A percentile compares a stretch with the other conserved stretches of the same genome.
These are phyloP conservation scores for Sphaerobolus stellatus DNA, from an alignment of 1,284 basidiomycete species.

Conservation along the genomic window DNA sequence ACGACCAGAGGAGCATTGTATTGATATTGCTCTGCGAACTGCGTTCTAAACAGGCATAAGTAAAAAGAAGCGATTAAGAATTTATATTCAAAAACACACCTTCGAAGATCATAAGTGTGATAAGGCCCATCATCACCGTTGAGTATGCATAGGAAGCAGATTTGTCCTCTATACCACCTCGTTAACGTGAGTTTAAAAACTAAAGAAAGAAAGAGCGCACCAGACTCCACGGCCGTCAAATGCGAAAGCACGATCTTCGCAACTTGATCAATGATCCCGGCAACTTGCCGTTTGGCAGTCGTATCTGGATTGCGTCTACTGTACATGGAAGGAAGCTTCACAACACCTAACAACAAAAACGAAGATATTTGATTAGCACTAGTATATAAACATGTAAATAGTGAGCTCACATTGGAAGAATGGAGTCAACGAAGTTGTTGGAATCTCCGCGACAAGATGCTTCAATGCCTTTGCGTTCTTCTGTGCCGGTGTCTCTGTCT, in stretches of 20 bases:
- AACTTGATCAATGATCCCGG: constrained; percentile 65
- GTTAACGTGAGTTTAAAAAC: constrained; percentile 3
- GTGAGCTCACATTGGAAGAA: constrained; percentile 80
- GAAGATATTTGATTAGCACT: constrained; percentile 2
- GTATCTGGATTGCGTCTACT: constrained; percentile 77
- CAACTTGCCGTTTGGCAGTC: constrained; percentile 77
- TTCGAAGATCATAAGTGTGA: constrained; percentile 78
- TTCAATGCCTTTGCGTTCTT: constrained; percentile 78
- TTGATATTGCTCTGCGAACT: constrained; percentile 74
- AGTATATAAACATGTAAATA: neutral
- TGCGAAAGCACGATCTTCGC: constrained; percentile 76
- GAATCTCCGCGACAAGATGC: constrained; percentile 79
- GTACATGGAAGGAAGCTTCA: constrained; percentile 74
- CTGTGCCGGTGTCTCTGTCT: constrained; percentile 48
- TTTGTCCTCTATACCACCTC: constrained; percentile 46
- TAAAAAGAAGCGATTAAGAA: constrained; percentile 17
- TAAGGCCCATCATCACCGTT: constrained; percentile 75
- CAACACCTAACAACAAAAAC: constrained; percentile 58
- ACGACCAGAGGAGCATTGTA: constrained; percentile 76
- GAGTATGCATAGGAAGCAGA: constrained; percentile 62
- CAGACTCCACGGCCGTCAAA: constrained; percentile 55
- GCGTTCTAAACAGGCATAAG: constrained; percentile 54
- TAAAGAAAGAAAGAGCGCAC: constrained; percentile 38
- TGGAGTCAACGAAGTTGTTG: constrained; percentile 73
- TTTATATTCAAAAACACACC: constrained; percentile 48